Conservation (phyloP, 371 early-diverging fungal genomes). For the Capillidium rhysosporum region DNA sequence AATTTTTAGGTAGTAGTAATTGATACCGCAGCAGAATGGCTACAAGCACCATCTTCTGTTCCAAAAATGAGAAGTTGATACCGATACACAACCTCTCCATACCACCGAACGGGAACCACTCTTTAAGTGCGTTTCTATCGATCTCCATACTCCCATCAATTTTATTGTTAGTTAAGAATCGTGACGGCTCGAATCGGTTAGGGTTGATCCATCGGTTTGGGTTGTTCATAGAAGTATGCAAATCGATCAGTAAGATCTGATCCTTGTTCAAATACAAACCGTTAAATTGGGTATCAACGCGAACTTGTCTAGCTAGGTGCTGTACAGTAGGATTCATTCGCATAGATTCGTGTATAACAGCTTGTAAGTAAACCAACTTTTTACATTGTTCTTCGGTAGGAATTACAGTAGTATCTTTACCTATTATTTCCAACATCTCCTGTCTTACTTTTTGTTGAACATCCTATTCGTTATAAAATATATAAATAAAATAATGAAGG, state of each 20-base stretch:
- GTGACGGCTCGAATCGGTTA: constrained; percentile 20
- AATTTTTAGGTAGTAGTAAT: no score
- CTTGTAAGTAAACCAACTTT: neutral
- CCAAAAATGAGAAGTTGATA: constrained; percentile 12
- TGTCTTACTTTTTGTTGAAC: neutral
- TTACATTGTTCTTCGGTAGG: neutral
- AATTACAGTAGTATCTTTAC: no score
- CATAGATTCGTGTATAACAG: neutral
- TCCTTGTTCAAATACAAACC: neutral
- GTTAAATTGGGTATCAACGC: neutral
- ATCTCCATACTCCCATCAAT: no score
- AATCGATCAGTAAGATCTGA: neutral
- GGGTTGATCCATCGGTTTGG: constrained; percentile 8
- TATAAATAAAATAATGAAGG: neutral
- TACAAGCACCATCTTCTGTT: constrained; percentile 12
- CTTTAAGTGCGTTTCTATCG: neutral
- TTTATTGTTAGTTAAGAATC: constrained; percentile 15
- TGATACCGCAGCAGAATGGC: constrained; percentile 7
- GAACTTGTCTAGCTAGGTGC: neutral
- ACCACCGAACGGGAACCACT: constrained; percentile 2
- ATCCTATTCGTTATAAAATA: neutral
- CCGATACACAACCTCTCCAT: constrained; percentile 16
- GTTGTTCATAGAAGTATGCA: neutral
- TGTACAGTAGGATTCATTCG: neutral
- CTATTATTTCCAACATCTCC: neutral